Evolutionary conservation across 1,284 basidiomycete species (phyloP), one percentile per base, ranked within the genome.

Genomic region (Bondarzewia mesenterica): DNA sequence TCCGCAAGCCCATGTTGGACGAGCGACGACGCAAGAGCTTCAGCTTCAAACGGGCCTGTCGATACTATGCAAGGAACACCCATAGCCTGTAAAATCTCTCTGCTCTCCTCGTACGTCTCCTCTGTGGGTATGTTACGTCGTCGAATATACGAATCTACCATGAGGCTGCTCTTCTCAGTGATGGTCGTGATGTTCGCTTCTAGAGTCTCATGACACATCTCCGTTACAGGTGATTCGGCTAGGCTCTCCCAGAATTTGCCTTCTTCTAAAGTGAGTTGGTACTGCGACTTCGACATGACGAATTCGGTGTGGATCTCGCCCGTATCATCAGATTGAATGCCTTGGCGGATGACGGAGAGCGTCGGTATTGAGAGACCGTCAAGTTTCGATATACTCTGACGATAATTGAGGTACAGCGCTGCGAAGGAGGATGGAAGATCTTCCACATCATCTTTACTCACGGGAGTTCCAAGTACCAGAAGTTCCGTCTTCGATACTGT

Each of bases 1-100:
- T 93, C 89, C 0, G 86, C 91, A 37, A 74, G 57, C 0, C 91
- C 90, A 15, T 77, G 67, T 12, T 79, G 57, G 6, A 89, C 89
- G 40, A 93, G 68, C 3, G 85, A 74, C 2, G 85, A 76, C 1
- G 89, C 90, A 20, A 93, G 65, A 1, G 86, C 89, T 63, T 94
- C 91, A 0, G 85, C 91, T 61, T 94, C 91, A 54, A 76, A 83
- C 0, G 82, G 77, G 0, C 82, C 81, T 1, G 67, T 65, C 5
- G 84, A 70, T 10, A 85, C 76, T 26, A 93, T 61, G 56, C 82
- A 85, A 0, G 85, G 84, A 1, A 93, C 73, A 14, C 90, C 89
- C 82, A 93, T 84, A 0, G 82, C 81, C 20, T 62, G 57, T 4
- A 93, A 58, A 15, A 93, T 75, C 44, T 75, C 71, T 55, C 72